Conservation (phyloP, 345 rosid genomes). For the Tarenaya hassleriana region DNA sequence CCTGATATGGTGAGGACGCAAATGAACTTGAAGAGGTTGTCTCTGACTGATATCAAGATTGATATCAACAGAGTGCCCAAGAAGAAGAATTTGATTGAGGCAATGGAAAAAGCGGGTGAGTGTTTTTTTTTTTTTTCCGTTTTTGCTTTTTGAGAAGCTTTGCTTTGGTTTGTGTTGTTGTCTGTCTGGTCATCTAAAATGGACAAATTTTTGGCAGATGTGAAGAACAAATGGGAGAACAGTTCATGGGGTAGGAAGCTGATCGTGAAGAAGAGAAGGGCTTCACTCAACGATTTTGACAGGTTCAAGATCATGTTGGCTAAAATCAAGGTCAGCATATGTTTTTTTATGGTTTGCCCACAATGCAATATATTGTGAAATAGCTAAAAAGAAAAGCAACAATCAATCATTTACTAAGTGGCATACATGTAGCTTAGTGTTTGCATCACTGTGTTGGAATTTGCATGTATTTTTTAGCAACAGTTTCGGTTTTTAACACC, state of each 20-base stretch:
- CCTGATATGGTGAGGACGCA: conserved; percentile 81
- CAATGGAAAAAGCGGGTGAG: conserved; percentile 82
- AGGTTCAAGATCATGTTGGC: conserved; percentile 87
- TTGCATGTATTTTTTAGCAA: no score
- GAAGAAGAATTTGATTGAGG: conserved; percentile 67
- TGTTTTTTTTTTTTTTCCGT: no score
- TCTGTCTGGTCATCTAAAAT: not conserved
- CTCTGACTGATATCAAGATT: conserved; percentile 65
- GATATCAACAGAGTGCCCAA: conserved; percentile 71
- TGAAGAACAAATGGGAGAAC: conserved; percentile 77
- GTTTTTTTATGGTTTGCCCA: no score
- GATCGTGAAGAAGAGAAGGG: conserved; percentile 71
- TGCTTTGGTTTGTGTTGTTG: not conserved
- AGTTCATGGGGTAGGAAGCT: conserved; percentile 88
- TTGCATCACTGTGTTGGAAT: no score
- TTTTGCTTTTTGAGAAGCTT: no score
- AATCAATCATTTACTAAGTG: no score
- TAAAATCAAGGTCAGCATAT: conserved; percentile 57
- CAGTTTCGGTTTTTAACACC: no score
- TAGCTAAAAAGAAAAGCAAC: no score
- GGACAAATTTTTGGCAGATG: conserved; percentile 38
- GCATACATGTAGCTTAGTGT: no score
- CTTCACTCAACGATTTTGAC: conserved; percentile 70
- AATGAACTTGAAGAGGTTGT: conserved; percentile 77
- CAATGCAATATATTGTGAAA: no score